phyloP scores from a whole-genome alignment of 352 stramenopile genomes.

The Phytophthora citricola region DNA sequence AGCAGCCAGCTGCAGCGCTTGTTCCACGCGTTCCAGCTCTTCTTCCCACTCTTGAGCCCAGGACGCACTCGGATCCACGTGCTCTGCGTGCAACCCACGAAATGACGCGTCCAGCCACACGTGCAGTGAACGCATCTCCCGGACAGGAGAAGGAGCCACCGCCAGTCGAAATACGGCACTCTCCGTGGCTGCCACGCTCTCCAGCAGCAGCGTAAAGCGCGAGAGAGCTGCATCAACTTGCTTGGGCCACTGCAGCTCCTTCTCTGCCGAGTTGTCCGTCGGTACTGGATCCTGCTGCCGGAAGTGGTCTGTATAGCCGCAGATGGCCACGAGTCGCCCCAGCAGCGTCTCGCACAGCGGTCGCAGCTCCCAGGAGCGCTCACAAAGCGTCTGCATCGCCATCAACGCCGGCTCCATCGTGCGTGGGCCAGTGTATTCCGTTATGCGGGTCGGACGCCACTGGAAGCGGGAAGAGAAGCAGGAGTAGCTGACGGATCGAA shows the following conservation, averaged over 20 bases:
- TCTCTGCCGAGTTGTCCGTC: conserved; percentile 19
- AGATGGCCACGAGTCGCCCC: conserved; percentile 40
- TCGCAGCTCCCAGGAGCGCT: conserved; percentile 41
- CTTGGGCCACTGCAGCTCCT: conserved; percentile 25
- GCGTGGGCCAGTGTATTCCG: conserved; percentile 3
- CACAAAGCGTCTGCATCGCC: conserved; percentile 32
- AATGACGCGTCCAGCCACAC: conserved; percentile 47
- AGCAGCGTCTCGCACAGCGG: conserved; percentile 44
- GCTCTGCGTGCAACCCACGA: conserved; percentile 41
- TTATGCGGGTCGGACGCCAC: conserved; percentile 1
- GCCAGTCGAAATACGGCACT: conserved; percentile 47
- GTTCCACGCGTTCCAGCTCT: conserved; percentile 51
- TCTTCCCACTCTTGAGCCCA: conserved; percentile 63
- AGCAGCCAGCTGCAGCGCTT: conserved; percentile 46
- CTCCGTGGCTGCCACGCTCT: conserved; percentile 32
- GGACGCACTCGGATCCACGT: conserved; percentile 49
- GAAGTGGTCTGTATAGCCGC: conserved; percentile 42
- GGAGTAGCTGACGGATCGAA: conserved; percentile 22
- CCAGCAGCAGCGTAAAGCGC: conserved; percentile 40
- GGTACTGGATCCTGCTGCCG: conserved; percentile 17
- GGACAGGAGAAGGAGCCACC: conserved; percentile 39
- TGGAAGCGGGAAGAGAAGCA: too few species aligned
- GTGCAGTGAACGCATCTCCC: conserved; percentile 47
- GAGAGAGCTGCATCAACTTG: conserved; percentile 38
- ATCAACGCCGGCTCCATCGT: conserved; percentile 40